Evolutionary conservation across 768 basidiomycete species (phyloP).

Genomic region (Termitomyces sp.): DNA sequence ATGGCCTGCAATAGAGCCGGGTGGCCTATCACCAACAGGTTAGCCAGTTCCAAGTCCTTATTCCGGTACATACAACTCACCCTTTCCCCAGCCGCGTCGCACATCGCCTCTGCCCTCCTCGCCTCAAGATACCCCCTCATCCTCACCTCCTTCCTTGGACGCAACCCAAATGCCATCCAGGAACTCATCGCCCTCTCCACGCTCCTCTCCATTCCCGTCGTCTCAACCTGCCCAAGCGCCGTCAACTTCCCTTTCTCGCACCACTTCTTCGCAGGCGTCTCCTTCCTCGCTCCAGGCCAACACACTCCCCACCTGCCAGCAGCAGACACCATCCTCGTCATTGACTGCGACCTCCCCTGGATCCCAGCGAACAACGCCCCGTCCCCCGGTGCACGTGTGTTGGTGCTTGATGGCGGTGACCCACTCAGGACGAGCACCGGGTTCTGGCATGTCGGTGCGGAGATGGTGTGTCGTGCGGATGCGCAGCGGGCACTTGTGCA

Average conservation of each 20-base stretch:
- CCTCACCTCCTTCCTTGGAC: slow-evolving; percentile 60
- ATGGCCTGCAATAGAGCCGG: slow-evolving; percentile 53
- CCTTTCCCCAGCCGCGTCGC: slow-evolving; percentile 24
- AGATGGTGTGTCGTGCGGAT: slow-evolving; percentile 58
- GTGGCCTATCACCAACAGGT: slow-evolving; percentile 41
- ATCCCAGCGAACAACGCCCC: slow-evolving; percentile 49
- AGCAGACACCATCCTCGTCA: slow-evolving; percentile 60
- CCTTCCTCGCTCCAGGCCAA: slow-evolving; percentile 42
- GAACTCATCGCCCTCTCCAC: slow-evolving; percentile 46
- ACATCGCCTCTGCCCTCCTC: slow-evolving; percentile 47
- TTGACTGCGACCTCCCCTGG: slow-evolving; percentile 71
- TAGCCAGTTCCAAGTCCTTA: neutral
- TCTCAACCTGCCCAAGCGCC: slow-evolving; percentile 44
- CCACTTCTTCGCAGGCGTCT: slow-evolving; percentile 48
- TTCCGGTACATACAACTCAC: neutral
- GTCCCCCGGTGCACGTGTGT: slow-evolving; percentile 40
- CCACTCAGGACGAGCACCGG: slow-evolving; percentile 44
- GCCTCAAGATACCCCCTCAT: slow-evolving; percentile 55
- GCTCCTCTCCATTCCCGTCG: slow-evolving; percentile 52
- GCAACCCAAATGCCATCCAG: slow-evolving; percentile 43
- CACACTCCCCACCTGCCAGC: slow-evolving; percentile 44
- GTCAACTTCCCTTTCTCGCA: slow-evolving; percentile 58
- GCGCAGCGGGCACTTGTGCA: slow-evolving; percentile 47
- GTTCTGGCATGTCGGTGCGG: slow-evolving; percentile 32
- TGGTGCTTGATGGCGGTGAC: slow-evolving; percentile 60